These are phyloP conservation scores for Yarrowia osloensis DNA, from an alignment of 805 yeast species.

Conservation along the genomic window DNA sequence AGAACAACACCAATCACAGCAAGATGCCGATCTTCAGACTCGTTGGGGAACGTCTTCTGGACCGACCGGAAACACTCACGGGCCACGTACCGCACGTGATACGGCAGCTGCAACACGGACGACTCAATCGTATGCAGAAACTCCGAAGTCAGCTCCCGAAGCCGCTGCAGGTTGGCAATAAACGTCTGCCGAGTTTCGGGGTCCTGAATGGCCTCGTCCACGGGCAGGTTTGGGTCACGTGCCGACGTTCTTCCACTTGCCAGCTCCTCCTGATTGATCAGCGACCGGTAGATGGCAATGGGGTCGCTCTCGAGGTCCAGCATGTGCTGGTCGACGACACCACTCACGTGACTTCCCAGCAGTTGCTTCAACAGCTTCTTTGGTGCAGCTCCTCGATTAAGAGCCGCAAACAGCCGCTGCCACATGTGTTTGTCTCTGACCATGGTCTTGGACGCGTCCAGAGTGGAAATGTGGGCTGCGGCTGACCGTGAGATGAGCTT, in stretches of 20 bases:
- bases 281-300: conserved; percentile 42
- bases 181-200: conserved; percentile 69
- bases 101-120: conserved; percentile 52
- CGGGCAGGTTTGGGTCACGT: conserved; percentile 49
- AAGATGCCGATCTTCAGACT: conserved; percentile 52
- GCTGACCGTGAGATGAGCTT: conserved; percentile 52
- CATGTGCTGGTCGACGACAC: conserved; percentile 37
- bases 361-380: conserved; percentile 42
- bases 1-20: conserved; percentile 65
- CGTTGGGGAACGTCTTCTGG: conserved; percentile 37
- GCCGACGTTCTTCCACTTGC: conserved; percentile 43
- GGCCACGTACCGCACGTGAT: conserved; percentile 59
- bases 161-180: conserved; percentile 67
- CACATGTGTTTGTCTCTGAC: conserved; percentile 44
- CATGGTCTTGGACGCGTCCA: conserved; percentile 32
- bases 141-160: conserved; percentile 71
- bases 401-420: conserved; percentile 47
- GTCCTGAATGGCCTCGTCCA: conserved; percentile 76
- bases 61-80: conserved; percentile 44
- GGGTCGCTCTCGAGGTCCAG: conserved; percentile 84
- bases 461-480: conserved; percentile 36
- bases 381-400: conserved; percentile 46
- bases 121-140: conserved; percentile 56
- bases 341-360: conserved; percentile 45
- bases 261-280: conserved; percentile 42